These are phyloP conservation scores for Monosporascus sp. DNA, from an alignment of 2,329 filamentous ascomycete genomes.

Conservation along the genomic window DNA sequence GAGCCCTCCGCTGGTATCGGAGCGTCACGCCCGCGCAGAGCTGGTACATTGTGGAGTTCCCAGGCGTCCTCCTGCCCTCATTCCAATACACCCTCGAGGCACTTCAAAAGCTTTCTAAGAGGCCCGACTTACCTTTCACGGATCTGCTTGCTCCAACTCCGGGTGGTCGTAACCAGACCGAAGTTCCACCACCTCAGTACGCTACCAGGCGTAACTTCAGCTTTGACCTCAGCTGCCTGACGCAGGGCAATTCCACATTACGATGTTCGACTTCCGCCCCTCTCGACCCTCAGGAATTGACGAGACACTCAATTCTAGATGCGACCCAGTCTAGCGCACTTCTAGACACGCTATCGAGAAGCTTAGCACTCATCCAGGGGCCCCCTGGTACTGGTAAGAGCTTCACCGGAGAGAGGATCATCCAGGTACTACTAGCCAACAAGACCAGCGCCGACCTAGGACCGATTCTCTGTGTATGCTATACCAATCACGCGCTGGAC, in stretches of 20 bases:
- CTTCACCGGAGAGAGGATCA: slow-evolving; percentile 54
- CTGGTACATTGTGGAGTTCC: slow-evolving; percentile 53
- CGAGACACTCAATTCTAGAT: slow-evolving; percentile 44
- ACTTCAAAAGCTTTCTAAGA: slow-evolving; percentile 47
- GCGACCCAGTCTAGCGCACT: slow-evolving; percentile 45
- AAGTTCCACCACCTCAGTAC: slow-evolving; percentile 46
- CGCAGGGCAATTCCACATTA: slow-evolving; percentile 15
- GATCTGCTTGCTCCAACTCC: slow-evolving; percentile 36
- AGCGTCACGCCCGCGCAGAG: slow-evolving; percentile 5
- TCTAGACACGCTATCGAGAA: slow-evolving; percentile 44
- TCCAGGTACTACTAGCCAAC: slow-evolving; percentile 47
- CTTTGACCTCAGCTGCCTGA: slow-evolving; percentile 38
- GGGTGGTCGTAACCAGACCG: slow-evolving; percentile 9
- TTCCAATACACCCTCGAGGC: slow-evolving; percentile 53
- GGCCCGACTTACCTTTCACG: slow-evolving; percentile 41
- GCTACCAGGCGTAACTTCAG: slow-evolving; percentile 40
- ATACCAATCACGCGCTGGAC: slow-evolving; percentile 47
- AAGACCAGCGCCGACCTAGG: slow-evolving; percentile 35
- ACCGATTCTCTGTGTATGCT: slow-evolving; percentile 48
- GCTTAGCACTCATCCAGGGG: slow-evolving; percentile 60
- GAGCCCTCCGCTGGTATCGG: slow-evolving; percentile 27
- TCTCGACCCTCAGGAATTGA: slow-evolving; percentile 18
- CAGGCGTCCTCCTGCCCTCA: slow-evolving; percentile 51
- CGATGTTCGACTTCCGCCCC: slow-evolving; percentile 12
- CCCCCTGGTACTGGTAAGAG: slow-evolving; percentile 68